phyloP scores from a whole-genome alignment of 1,139 yeast genomes.

The Pichia sp. region DNA sequence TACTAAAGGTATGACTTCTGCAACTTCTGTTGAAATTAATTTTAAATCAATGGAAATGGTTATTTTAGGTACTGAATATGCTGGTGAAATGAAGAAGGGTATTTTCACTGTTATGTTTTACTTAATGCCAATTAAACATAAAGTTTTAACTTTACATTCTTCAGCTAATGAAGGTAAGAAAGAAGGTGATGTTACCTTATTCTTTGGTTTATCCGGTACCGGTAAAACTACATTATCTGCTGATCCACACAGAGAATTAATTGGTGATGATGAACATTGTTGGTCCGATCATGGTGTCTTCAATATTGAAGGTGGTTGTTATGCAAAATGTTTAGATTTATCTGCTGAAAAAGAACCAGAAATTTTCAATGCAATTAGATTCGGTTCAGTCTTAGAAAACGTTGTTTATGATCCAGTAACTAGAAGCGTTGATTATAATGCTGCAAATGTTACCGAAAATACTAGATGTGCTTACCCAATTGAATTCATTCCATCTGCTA shows the following conservation, averaged over 20 bases:
- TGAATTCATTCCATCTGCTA: conserved; percentile 93
- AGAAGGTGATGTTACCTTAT: conserved; percentile 74
- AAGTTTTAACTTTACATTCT: conserved; percentile 90
- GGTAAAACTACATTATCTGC: conserved; percentile 98
- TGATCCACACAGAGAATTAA: conserved; percentile 87
- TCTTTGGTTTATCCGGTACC: conserved; percentile 96
- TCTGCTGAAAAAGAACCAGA: conserved; percentile 95
- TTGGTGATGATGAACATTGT: conserved; percentile 99
- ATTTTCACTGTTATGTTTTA: conserved; percentile 98
- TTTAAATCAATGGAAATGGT: conserved; percentile 99
- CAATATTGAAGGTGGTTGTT: conserved; percentile 99
- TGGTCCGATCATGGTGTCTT: conserved; percentile 98
- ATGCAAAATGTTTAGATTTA: conserved; percentile 93
- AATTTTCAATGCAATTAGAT: conserved; percentile 89
- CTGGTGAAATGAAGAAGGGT: conserved; percentile 99
- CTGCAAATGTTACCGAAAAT: conserved; percentile 84
- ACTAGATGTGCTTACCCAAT: conserved; percentile 99
- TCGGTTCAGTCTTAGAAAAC: conserved; percentile 92
- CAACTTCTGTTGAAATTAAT: conserved; percentile 93
- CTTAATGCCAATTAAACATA: conserved; percentile 92
- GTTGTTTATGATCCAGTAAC: conserved; percentile 77
- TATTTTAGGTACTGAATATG: conserved; percentile 96
- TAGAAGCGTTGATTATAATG: conserved; percentile 81
- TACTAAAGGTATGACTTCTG: conserved; percentile 96
- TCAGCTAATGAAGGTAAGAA: conserved; percentile 85